These are phyloP conservation scores for Cladosporium sp. DNA, from an alignment of 2,329 filamentous ascomycete genomes.

Conservation along the genomic window DNA sequence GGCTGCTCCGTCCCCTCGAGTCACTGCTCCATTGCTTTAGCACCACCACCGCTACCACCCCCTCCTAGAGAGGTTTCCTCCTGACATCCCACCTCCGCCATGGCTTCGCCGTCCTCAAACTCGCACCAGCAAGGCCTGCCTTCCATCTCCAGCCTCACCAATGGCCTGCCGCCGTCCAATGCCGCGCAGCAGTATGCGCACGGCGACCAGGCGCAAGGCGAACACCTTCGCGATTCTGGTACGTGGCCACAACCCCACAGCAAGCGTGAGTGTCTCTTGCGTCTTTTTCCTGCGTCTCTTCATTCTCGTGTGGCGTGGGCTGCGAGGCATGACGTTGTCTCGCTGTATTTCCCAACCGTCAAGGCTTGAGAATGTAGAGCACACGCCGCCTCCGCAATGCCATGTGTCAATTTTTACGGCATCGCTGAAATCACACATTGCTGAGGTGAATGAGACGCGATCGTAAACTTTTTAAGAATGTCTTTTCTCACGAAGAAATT, in stretches of 20 bases:
- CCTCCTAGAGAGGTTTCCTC: not conserved
- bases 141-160: slow-evolving; percentile 42
- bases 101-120: slow-evolving; percentile 31
- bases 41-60: not conserved
- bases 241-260: slow-evolving; percentile 42
- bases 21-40: slow-evolving; percentile 1
- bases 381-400: not conserved
- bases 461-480: not conserved
- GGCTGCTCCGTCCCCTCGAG: not conserved
- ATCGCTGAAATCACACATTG: not conserved
- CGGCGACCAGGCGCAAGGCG: slow-evolving; percentile 34
- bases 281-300: not conserved
- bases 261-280: slow-evolving; percentile 38
- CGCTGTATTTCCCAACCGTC: not conserved
- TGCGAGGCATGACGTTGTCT: not conserved
- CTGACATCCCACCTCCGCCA: slow-evolving; percentile 20
- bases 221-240: slow-evolving; percentile 40
- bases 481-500: not conserved
- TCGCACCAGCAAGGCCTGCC: slow-evolving; percentile 35
- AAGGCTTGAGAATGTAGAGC: not conserved
- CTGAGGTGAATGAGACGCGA: not conserved
- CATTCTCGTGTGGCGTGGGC: not conserved
- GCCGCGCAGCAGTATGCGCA: slow-evolving; percentile 33
- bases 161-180: slow-evolving; percentile 36
- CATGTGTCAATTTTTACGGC: not conserved